Evolutionary conservation across 2,329 filamentous ascomycete species (phyloP).

Genomic region (Colletotrichum incanum): DNA sequence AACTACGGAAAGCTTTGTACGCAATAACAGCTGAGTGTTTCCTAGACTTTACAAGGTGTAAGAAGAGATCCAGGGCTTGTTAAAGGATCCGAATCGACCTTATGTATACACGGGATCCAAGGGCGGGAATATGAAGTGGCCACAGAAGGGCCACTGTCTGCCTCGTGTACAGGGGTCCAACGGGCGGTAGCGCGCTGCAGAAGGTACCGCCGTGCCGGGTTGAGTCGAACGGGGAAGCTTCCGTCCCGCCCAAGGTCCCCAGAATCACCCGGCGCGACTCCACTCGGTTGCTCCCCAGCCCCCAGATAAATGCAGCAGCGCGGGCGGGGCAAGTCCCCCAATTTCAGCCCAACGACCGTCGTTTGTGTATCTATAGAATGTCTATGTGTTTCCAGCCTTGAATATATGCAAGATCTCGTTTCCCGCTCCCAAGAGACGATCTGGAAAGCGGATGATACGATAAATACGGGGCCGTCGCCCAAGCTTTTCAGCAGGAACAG

Average conservation of each 20-base stretch:
- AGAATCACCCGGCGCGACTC: slow-evolving; percentile 1
- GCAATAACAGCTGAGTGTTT: not conserved
- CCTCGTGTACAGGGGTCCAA: not conserved
- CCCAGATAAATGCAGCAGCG: slow-evolving; percentile 1
- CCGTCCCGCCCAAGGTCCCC: not conserved
- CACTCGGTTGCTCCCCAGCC: slow-evolving; percentile 21
- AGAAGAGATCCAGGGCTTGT: not conserved
- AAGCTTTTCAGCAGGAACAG: not conserved
- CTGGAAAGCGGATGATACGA: not conserved
- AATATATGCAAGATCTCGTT: not conserved
- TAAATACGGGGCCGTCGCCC: not conserved
- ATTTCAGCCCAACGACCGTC: not conserved
- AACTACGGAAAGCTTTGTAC: not conserved
- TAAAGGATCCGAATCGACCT: not conserved
- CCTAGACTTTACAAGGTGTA: not conserved
- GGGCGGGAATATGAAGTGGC: not conserved
- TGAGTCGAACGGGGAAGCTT: slow-evolving; percentile 1
- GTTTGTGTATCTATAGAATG: not conserved
- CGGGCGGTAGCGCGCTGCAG: slow-evolving; percentile 24
- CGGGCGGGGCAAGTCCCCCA: not conserved
- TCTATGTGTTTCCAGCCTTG: not conserved
- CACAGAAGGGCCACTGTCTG: not conserved
- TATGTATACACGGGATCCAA: not conserved
- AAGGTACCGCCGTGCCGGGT: slow-evolving; percentile 3
- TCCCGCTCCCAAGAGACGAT: not conserved